These are phyloP conservation scores for Trypanosoma mega DNA, from an alignment of 208 protist genomes.

Conservation along the genomic window DNA sequence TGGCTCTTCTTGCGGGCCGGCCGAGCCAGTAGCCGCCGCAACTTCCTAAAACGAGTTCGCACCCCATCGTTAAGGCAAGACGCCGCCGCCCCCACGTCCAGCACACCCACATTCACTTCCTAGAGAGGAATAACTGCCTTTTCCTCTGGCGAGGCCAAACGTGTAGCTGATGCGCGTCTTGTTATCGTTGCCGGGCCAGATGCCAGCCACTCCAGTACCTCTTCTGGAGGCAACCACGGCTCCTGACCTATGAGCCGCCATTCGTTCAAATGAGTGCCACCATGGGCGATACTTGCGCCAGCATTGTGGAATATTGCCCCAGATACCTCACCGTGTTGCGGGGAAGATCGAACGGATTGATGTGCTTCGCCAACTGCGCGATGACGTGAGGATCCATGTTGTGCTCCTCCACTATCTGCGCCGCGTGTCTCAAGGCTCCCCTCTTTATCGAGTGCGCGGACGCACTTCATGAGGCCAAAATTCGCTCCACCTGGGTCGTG, in stretches of 20 bases:
- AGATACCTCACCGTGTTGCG: not conserved
- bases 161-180: not conserved
- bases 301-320: not conserved
- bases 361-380: not conserved
- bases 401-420: not conserved
- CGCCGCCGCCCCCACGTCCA: not conserved
- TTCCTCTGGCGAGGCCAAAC: slow-evolving; percentile 2
- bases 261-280: not conserved
- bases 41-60: not conserved
- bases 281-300: not conserved
- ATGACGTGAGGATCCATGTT: not conserved
- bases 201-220: not conserved
- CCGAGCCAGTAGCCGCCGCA: not conserved
- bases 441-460: not conserved
- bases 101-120: not conserved
- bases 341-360: not conserved
- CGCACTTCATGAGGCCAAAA: not conserved
- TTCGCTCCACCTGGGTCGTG: not conserved
- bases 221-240: not conserved
- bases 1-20: too few relatives aligned
- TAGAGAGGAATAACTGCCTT: not conserved
- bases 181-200: not conserved
- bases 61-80: not conserved
- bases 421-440: not conserved
- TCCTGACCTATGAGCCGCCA: not conserved